Evolutionary conservation across 2,329 filamentous ascomycete genomes (phyloP).

Genomic region (Botrytis hyacinthi): DNA sequence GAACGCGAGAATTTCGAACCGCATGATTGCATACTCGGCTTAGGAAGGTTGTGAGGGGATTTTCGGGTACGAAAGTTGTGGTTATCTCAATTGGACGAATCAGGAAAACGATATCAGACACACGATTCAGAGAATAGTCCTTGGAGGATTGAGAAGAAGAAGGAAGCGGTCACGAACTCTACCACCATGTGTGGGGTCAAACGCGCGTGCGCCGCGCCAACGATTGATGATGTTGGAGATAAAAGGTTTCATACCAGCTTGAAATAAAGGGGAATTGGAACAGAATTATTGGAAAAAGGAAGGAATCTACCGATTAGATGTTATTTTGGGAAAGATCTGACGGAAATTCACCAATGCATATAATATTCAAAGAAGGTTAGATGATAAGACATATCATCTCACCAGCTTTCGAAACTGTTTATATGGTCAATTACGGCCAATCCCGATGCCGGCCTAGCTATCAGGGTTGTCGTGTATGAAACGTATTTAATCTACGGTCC

Average conservation of each 20-base stretch:
- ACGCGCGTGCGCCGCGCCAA: constrained; percentile 13
- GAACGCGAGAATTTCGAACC: neutral
- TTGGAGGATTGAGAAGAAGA: neutral
- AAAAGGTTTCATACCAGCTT: constrained; percentile 1
- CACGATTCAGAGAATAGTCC: neutral
- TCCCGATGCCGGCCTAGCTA: constrained; percentile 9
- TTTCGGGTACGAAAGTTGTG: neutral
- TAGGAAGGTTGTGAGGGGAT: neutral
- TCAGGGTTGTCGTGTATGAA: constrained; percentile 4
- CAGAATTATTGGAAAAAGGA: neutral
- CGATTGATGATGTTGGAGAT: constrained; percentile 6
- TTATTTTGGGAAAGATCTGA: constrained; percentile 1
- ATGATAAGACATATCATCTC: neutral
- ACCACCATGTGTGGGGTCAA: constrained; percentile 13
- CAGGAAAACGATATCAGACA: neutral
- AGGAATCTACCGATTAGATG: neutral
- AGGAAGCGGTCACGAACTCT: constrained; percentile 9
- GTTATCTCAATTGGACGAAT: neutral
- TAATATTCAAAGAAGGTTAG: neutral
- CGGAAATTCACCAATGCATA: neutral
- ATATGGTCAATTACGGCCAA: neutral
- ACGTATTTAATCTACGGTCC: constrained; percentile 13
- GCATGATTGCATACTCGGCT: constrained; percentile 3
- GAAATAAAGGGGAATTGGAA: neutral
- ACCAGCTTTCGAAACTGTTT: neutral